Evolutionary conservation across 2,329 filamentous ascomycete species (phyloP).

Genomic region (Xylariaceae sp.): DNA sequence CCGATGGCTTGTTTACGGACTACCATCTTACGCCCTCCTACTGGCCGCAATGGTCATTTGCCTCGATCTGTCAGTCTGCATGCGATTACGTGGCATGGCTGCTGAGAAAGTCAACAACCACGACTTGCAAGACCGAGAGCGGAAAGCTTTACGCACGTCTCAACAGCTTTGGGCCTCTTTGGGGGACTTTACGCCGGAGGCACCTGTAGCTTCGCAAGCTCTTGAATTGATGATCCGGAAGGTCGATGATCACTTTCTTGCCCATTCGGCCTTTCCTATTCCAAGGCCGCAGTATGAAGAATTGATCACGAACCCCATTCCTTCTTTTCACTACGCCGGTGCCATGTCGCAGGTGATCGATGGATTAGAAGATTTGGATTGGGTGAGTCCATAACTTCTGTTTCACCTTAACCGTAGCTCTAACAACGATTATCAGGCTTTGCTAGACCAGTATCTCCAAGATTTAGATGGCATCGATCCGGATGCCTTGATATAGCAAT

Average conservation of each 20-base stretch:
- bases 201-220: slow-evolving; percentile 19
- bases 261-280: neutral
- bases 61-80: slow-evolving; percentile 30
- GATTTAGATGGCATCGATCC: neutral
- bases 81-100: slow-evolving; percentile 9
- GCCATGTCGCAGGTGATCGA: neutral
- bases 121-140: slow-evolving; percentile 4
- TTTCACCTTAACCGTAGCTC: neutral
- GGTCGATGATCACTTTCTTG: slow-evolving; percentile 5
- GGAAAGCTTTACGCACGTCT: slow-evolving; percentile 15
- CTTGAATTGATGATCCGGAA: slow-evolving; percentile 17
- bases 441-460: neutral
- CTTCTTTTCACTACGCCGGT: neutral
- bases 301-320: neutral
- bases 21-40: slow-evolving; percentile 47
- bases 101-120: neutral
- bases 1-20: slow-evolving; percentile 41
- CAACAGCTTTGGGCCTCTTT: slow-evolving; percentile 21
- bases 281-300: neutral
- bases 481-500: neutral
- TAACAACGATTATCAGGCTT: neutral
- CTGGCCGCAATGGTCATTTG: slow-evolving; percentile 51
- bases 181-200: slow-evolving; percentile 14
- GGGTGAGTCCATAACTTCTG: neutral
- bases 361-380: neutral